These are phyloP conservation scores for Serendipita sp. DNA, from an alignment of 768 basidiomycete genomes.

Conservation along the genomic window DNA sequence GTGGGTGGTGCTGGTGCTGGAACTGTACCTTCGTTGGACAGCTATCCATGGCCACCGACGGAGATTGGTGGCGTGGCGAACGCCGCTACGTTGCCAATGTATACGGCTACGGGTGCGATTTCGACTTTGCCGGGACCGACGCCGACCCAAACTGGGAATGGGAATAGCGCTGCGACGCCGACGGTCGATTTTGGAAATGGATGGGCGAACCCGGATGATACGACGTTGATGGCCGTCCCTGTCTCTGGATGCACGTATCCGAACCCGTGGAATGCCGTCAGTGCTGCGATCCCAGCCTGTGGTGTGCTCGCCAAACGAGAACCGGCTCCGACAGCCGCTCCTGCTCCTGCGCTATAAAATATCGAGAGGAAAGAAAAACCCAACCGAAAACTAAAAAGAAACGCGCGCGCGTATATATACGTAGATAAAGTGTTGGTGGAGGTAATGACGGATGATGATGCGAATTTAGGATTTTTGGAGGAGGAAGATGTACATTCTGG, in stretches of 20 bases:
- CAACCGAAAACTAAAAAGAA: no score
- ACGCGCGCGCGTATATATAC: no score
- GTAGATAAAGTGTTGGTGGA: no score
- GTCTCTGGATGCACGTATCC: conserved; percentile 69
- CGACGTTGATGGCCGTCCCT: conserved; percentile 38
- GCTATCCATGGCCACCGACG: conserved; percentile 8
- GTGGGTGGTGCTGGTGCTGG: conserved; percentile 11
- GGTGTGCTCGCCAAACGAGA: background rate
- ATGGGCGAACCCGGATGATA: conserved; percentile 70
- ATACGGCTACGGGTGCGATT: conserved; percentile 20
- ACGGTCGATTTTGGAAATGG: conserved; percentile 48
- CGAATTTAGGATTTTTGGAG: no score
- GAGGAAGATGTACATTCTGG: no score
- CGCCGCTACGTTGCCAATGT: conserved; percentile 20
- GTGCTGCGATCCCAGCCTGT: conserved; percentile 32
- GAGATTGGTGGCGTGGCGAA: background rate
- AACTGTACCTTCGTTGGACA: background rate
- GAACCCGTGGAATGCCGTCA: conserved; percentile 59
- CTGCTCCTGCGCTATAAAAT: background rate
- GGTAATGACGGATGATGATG: no score
- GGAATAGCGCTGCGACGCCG: conserved; percentile 15
- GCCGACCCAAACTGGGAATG: conserved; percentile 29
- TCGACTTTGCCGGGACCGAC: conserved; percentile 22
- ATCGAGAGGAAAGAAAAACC: no score
- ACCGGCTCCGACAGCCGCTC: background rate